A percentile compares a stretch with the other conserved stretches of the same genome.
Evolutionary conservation across 2,329 filamentous ascomycete genomes (phyloP).

Genomic region (Epichloe sylvatica): DNA sequence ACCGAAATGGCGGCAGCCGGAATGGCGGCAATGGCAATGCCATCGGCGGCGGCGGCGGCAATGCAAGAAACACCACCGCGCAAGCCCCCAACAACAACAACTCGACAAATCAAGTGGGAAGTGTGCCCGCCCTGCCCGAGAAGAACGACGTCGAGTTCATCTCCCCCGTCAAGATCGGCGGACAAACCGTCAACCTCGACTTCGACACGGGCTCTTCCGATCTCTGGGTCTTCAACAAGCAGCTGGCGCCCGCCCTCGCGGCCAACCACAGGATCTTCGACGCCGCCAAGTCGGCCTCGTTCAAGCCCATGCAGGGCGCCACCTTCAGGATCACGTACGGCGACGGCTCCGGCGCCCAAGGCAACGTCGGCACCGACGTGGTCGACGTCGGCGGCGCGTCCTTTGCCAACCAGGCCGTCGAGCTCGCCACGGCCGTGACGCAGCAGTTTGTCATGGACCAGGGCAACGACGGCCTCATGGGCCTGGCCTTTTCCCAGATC

Average conservation of each 20-base stretch:
- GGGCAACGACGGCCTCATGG: slow-evolving; percentile 31
- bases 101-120: neutral
- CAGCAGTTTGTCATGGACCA: slow-evolving; percentile 23
- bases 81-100: too few relatives aligned
- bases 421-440: slow-evolving; percentile 28
- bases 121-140: neutral
- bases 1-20: neutral
- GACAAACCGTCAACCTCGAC: slow-evolving; percentile 10
- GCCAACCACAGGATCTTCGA: slow-evolving; percentile 27
- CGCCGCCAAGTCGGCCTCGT: slow-evolving; percentile 23
- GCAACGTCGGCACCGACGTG: slow-evolving; percentile 29
- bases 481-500: slow-evolving; percentile 28
- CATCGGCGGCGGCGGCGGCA: neutral
- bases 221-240: slow-evolving; percentile 26
- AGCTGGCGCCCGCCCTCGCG: slow-evolving; percentile 22
- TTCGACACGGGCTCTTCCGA: slow-evolving; percentile 16
- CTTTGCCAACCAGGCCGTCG: slow-evolving; percentile 28
- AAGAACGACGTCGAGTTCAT: slow-evolving; percentile 8
- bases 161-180: slow-evolving; percentile 10
- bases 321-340: slow-evolving; percentile 31
- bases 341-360: slow-evolving; percentile 27
- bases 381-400: slow-evolving; percentile 29
- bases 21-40: neutral
- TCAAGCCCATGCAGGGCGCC: slow-evolving; percentile 23
- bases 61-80: neutral